Base-by-base conservation (phyloP, 2,329 filamentous ascomycete species). In the Coniochaeta sp. region DNA sequence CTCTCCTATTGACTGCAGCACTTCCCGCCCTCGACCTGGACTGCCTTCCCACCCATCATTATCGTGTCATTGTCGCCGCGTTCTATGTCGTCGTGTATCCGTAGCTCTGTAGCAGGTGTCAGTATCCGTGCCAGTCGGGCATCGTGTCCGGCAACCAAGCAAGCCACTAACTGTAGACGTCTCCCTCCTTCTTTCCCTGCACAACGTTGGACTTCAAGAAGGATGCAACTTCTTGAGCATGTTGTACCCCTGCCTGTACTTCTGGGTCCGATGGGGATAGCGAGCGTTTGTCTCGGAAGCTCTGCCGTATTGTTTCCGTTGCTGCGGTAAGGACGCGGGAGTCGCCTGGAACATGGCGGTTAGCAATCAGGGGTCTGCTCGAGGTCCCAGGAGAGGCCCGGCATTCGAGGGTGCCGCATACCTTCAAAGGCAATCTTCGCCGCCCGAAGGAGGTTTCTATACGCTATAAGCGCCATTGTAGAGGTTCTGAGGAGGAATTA, bases 21-120 rank as follows among this genome's bases (percentile, higher is more conserved):
- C 49, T 59, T 66, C 54, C 64, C 64, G n/a, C 60, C 61, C 45
- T 63, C 65, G 10, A 64, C 59, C 48, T 58, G 69, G 54, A 64
- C 51, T 9, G 57, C 64, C 51, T 61, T 66, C 54, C 71, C 75
- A 2, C 78, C 77, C 49, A 82, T 74, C 70, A 91, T 95, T 62
- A 96, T 82, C 30, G 86, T 89, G 60, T 96, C 91, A 65, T 99
- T 99, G 70, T 97, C 88, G 51, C 94, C 91, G 58, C 89, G 79
- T 69, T 99, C 92, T 27, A 87, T 99, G 58, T 95, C 75, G 55
- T 95, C 81, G 67, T 97, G 94, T 70, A 99, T 96, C 49, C 86
- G 80, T 52, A 97, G 72, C 65, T 87, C 91, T 96, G n/a, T 14
- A 7, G 12, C 42, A 28, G 10, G n/a, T 27, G 42, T 46, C n/a